phyloP scores from a whole-genome alignment of 768 basidiomycete genomes.

The Tephrocybe sp. region DNA sequence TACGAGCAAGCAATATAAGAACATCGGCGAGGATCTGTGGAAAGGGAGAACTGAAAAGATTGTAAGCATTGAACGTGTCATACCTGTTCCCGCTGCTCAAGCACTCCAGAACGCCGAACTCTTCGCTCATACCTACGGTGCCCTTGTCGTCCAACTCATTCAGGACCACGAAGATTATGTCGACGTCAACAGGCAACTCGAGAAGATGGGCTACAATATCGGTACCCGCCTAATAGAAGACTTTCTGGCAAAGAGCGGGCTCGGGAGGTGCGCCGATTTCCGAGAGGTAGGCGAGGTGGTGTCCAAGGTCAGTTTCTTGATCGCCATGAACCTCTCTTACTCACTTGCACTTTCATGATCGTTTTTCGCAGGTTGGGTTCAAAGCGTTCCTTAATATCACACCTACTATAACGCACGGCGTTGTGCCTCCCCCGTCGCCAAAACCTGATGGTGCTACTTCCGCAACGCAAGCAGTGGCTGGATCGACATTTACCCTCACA shows the following conservation, averaged over 20 bases:
- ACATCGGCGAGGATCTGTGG: conserved; percentile 93
- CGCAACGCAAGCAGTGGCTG: conserved; percentile 40
- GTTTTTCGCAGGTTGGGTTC: conserved; percentile 78
- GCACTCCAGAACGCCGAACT: conserved; percentile 87
- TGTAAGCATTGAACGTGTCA: conserved; percentile 41
- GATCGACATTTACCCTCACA: conserved; percentile 75
- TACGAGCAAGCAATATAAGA: conserved; percentile 81
- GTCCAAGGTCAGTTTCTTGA: conserved; percentile 64
- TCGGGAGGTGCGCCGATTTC: conserved; percentile 93
- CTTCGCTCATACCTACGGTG: conserved; percentile 95
- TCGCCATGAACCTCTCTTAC: not conserved
- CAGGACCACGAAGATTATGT: conserved; percentile 98
- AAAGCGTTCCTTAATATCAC: conserved; percentile 95
- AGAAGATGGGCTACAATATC: conserved; percentile 99
- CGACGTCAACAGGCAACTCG: conserved; percentile 94
- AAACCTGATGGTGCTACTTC: conserved; percentile 41
- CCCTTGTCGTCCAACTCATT: conserved; percentile 95
- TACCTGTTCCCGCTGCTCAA: conserved; percentile 4
- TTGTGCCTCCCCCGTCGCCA: conserved; percentile 47
- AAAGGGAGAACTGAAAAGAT: conserved; percentile 94
- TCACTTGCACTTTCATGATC: not conserved
- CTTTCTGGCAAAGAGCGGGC: conserved; percentile 88
- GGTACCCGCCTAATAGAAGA: conserved; percentile 96
- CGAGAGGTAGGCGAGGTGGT: conserved; percentile 94
- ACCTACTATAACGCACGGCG: conserved; percentile 73